These are phyloP conservation scores for Echinosophora koreensis DNA, from an alignment of 306 rosid species.

Conservation along the genomic window DNA sequence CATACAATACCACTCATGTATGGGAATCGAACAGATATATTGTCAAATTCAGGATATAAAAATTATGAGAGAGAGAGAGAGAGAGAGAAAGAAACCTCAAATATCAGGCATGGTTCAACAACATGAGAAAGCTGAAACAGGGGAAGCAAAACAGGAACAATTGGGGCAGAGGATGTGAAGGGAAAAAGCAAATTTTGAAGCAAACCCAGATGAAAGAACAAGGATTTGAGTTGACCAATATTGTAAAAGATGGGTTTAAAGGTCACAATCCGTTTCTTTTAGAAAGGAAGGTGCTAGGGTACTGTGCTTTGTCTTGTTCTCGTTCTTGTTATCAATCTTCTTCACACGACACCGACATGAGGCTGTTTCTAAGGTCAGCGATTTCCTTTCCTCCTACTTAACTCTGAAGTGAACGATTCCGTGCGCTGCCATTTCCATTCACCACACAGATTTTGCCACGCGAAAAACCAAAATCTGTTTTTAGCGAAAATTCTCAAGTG, in stretches of 20 bases:
- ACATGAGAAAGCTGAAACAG: conserved; percentile 29
- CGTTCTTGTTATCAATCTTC: conserved; percentile 8
- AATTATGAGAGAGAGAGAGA: not conserved
- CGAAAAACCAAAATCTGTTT: not conserved
- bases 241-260: conserved; percentile 31
- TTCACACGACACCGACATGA: not conserved
- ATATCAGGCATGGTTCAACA: conserved; percentile 22
- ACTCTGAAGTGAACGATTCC: not conserved
- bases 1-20: not conserved
- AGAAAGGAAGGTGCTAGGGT: conserved; percentile 18
- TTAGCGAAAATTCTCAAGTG: not conserved
- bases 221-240: not conserved
- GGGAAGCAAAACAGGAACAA: conserved; percentile 24
- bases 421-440: not conserved
- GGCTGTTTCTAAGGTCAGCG: not conserved
- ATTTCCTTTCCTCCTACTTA: not conserved
- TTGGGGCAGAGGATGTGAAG: not conserved
- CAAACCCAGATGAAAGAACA: not conserved
- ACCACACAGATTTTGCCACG: conserved; percentile 39
- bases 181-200: conserved; percentile 33
- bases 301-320: conserved; percentile 3
- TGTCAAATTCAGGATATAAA: conserved; percentile 34
- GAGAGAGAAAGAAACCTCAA: conserved; percentile 43
- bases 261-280: conserved; percentile 38
- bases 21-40: conserved; percentile 28